phyloP scores from a whole-genome alignment of 139 green algal genomes.

The Dunaliella primolecta region DNA sequence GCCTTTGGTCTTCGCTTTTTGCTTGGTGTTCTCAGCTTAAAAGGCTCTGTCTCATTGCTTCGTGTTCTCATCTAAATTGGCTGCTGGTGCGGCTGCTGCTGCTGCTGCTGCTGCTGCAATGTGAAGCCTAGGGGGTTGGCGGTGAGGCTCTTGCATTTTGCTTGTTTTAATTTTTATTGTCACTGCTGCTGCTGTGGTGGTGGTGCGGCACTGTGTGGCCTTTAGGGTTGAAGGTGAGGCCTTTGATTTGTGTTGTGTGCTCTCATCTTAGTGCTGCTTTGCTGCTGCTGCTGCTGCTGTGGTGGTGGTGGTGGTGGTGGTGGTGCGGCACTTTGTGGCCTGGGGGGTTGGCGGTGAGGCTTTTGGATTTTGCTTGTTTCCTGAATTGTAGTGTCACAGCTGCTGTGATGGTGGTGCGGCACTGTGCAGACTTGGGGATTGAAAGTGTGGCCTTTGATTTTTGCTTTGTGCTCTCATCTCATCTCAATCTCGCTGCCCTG shows the following conservation, averaged over 20 bases:
- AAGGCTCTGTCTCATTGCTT: neutral
- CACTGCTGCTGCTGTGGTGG: too few relatives aligned
- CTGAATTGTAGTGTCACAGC: neutral
- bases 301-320: neutral
- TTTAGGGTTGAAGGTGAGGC: neutral
- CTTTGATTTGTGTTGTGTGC: neutral
- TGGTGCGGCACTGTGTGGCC: neutral
- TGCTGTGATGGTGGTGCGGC: neutral
- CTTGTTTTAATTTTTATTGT: too few relatives aligned
- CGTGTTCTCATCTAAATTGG: neutral
- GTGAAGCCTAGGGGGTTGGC: neutral
- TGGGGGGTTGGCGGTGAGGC: neutral
- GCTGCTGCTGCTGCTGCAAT: neutral
- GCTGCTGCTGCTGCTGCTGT: neutral
- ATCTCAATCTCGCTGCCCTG: neutral
- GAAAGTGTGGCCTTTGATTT: neutral
- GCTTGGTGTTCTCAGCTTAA: neutral
- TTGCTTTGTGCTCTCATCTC: too few relatives aligned
- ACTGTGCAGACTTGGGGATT: neutral
- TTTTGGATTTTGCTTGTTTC: neutral
- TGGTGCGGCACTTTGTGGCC: neutral
- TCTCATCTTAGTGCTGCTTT: neutral
- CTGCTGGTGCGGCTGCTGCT: neutral
- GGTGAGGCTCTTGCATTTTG: neutral
- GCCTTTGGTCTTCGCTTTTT: neutral